phyloP scores from a whole-genome alignment of 176 grass and related monocot species.

The Pharus latifolius region DNA sequence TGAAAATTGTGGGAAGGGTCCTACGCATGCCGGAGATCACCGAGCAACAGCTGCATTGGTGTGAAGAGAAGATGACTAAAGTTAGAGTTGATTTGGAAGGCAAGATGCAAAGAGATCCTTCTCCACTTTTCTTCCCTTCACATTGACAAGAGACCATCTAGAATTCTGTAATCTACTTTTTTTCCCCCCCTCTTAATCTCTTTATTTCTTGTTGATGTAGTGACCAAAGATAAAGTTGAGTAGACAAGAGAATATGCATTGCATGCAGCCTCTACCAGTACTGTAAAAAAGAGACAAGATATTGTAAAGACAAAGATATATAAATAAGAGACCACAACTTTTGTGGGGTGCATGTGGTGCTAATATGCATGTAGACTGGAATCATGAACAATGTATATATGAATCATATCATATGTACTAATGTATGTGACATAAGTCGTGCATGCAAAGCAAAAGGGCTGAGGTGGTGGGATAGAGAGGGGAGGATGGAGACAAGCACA shows the following conservation, averaged over 20 bases:
- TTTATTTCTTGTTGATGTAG: constrained; percentile 5
- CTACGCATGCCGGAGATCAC: constrained; percentile 63
- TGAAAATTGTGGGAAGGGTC: constrained; percentile 73
- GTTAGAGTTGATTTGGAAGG: constrained; percentile 45
- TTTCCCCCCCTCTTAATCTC: background rate
- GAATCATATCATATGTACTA: background rate
- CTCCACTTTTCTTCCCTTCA: constrained; percentile 76
- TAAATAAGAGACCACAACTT: constrained; percentile 23
- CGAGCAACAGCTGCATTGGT: constrained; percentile 86
- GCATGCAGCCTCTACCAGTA: constrained; percentile 26
- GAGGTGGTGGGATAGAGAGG: too few species aligned
- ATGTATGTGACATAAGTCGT: background rate
- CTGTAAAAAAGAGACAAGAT: constrained; percentile 33
- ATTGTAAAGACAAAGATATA: constrained; percentile 47
- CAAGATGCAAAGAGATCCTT: constrained; percentile 64
- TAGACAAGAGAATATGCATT: constrained; percentile 54
- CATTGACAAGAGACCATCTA: constrained; percentile 24
- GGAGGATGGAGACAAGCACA: constrained; percentile 48
- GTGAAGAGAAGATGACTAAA: constrained; percentile 84
- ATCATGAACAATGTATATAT: background rate
- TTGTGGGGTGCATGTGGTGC: constrained; percentile 46
- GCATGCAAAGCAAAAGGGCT: constrained; percentile 46
- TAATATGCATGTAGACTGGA: background rate
- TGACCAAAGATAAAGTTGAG: constrained; percentile 49
- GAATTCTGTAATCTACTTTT: constrained; percentile 25